Conservation (phyloP, 1,284 basidiomycete genomes). For the Ustilago trichophora region DNA sequence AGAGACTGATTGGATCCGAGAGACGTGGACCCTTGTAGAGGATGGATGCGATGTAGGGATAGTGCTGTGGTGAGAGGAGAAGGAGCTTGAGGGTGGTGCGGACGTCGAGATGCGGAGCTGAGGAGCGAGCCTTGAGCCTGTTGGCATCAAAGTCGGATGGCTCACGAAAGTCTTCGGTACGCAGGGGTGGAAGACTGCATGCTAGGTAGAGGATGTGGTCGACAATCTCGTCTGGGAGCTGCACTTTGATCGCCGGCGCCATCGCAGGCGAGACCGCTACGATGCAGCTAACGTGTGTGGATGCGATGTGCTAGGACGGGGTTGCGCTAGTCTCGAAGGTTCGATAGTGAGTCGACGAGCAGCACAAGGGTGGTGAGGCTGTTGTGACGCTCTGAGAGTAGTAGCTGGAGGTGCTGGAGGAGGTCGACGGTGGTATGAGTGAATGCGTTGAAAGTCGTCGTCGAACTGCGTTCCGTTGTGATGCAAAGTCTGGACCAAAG, state of each 20-base stretch:
- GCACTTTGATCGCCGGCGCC: slow-evolving; percentile 19
- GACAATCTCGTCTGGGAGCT: slow-evolving; percentile 52
- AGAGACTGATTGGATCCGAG: slow-evolving; percentile 46
- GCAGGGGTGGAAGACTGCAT: slow-evolving; percentile 41
- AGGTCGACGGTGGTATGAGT: too few species aligned
- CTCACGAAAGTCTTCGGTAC: slow-evolving; percentile 26
- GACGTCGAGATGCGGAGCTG: slow-evolving; percentile 44
- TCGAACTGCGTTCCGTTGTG: too few species aligned
- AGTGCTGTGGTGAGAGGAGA: slow-evolving; percentile 46
- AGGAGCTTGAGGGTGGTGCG: slow-evolving; percentile 45
- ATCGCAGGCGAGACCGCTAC: not conserved
- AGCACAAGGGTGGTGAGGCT: not conserved
- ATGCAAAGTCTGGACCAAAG: too few species aligned
- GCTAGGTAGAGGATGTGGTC: slow-evolving; percentile 49
- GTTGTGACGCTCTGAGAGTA: too few species aligned
- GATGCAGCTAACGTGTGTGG: not conserved
- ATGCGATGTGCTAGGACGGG: too few species aligned
- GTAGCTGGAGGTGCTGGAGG: too few species aligned
- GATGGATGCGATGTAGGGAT: slow-evolving; percentile 46
- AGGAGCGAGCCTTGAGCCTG: slow-evolving; percentile 38
- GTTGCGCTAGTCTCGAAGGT: too few species aligned
- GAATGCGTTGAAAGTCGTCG: too few species aligned
- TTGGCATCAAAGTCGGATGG: slow-evolving; percentile 37
- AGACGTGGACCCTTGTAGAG: slow-evolving; percentile 49
- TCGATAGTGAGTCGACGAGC: not conserved